phyloP scores from a whole-genome alignment of 805 yeast species.

The Jamesozyma lodderae region DNA sequence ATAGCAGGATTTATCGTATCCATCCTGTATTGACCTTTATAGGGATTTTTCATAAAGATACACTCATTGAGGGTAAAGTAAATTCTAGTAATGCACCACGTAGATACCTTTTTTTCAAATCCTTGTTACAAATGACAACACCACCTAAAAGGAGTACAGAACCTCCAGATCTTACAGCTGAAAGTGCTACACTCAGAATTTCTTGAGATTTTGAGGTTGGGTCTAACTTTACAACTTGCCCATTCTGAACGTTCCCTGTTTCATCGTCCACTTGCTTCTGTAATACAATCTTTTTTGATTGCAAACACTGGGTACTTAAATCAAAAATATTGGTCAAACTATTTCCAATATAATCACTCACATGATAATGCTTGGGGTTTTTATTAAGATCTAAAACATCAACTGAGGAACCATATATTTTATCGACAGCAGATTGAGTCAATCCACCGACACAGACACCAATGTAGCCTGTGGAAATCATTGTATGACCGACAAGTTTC shows the following conservation, averaged over 20 bases:
- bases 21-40: neutral
- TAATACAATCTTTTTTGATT: conserved; percentile 6
- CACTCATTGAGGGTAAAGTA: conserved; percentile 22
- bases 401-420: conserved; percentile 7
- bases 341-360: conserved; percentile 7
- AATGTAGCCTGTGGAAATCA: conserved; percentile 19
- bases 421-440: conserved; percentile 17
- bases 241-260: neutral
- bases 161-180: conserved; percentile 15
- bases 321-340: conserved; percentile 18
- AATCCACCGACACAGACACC: conserved; percentile 25
- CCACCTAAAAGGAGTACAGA: conserved; percentile 25
- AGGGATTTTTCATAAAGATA: conserved; percentile 4
- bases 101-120: conserved; percentile 12
- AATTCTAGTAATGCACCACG: conserved; percentile 26
- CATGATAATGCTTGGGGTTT: neutral
- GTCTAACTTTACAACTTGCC: neutral
- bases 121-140: conserved; percentile 10
- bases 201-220: neutral
- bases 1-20: too few relatives aligned
- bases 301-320: conserved; percentile 17
- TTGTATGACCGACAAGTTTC: conserved; percentile 24
- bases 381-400: neutral
- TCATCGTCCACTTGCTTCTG: neutral
- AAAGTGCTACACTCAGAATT: conserved; percentile 10